These are phyloP conservation scores for Candida orba DNA, from an alignment of 805 yeast genomes.

Conservation along the genomic window DNA sequence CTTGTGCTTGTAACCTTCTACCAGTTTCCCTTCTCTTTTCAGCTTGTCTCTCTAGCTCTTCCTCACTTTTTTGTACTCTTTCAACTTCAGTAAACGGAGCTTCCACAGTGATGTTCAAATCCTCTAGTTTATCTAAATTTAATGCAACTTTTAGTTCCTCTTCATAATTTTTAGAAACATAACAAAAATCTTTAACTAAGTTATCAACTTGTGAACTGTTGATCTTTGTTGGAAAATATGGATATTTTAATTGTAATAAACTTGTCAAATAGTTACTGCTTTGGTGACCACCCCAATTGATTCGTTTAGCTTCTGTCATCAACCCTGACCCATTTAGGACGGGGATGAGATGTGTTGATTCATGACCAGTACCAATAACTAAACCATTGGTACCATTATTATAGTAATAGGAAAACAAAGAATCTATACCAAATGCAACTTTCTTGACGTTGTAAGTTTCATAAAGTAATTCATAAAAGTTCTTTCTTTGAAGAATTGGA, in stretches of 20 bases:
- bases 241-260: slow-evolving; percentile 74
- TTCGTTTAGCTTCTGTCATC: slow-evolving; percentile 62
- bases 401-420: slow-evolving; percentile 67
- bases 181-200: slow-evolving; percentile 71
- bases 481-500: slow-evolving; percentile 60
- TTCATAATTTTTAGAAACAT: slow-evolving; percentile 61
- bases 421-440: slow-evolving; percentile 76
- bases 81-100: slow-evolving; percentile 67
- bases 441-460: slow-evolving; percentile 76
- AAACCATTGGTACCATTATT: slow-evolving; percentile 57
- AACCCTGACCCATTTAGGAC: slow-evolving; percentile 64
- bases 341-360: slow-evolving; percentile 77
- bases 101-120: slow-evolving; percentile 71
- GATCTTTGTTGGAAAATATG: slow-evolving; percentile 78
- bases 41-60: slow-evolving; percentile 69
- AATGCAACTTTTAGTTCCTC: slow-evolving; percentile 52
- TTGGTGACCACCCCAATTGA: slow-evolving; percentile 88
- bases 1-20: slow-evolving; percentile 84
- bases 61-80: slow-evolving; percentile 71
- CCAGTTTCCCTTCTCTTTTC: slow-evolving; percentile 83
- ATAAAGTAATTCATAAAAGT: slow-evolving; percentile 75
- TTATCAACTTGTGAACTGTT: slow-evolving; percentile 55
- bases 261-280: slow-evolving; percentile 56
- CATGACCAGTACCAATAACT: slow-evolving; percentile 79
- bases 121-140: slow-evolving; percentile 55